Evolutionary conservation across 1,139 yeast species (phyloP), one percentile per base, ranked within the genome.

Genomic region (Yamadazyma atlantica): DNA sequence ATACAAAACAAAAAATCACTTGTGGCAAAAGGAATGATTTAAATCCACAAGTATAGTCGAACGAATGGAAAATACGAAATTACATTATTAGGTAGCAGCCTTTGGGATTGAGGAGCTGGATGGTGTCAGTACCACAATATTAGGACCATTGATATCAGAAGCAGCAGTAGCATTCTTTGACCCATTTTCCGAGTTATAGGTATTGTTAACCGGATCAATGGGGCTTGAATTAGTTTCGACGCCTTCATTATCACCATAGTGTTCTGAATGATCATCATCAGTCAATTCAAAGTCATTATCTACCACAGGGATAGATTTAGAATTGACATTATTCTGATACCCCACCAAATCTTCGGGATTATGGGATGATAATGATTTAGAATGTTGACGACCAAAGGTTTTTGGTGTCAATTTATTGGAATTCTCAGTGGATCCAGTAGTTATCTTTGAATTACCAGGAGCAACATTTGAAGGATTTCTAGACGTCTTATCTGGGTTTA

Each of bases 341-440:
- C 73, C 73, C 9, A 59, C 62, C 33, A 77, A 64, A 53, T 78
- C 83, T 18, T 79, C 77, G 21, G 78, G 73, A 23, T 69, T 66
- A 34, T 66, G 66, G 3, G 75, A 70, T 2, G 85, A 78, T 34
- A 81, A 57, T 0, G 87, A 80, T 50, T 78, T 76, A 41, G 83
- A 76, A 54, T 80, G 82, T 29, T 78, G 80, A 45, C 83, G 49
- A 38, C 37, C 45, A 45, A 48, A 55, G n/a, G 28, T 33, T 5
- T 35, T 32, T 12, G 25, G 27, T 2, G 35, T 15, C 12, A 29
- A 29, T n/a, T 19, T 24, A 19, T 19, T 19, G 22, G 22, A 19
- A 19, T 19, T 19, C 22, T 19, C 8, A 19, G 17, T 10, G 5
- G 30, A 12, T 10, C 16, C 3, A 4, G 25, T 9, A 4, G 25